Conservation (phyloP, 2,329 filamentous ascomycete species). For the Helminthosporium solani region DNA sequence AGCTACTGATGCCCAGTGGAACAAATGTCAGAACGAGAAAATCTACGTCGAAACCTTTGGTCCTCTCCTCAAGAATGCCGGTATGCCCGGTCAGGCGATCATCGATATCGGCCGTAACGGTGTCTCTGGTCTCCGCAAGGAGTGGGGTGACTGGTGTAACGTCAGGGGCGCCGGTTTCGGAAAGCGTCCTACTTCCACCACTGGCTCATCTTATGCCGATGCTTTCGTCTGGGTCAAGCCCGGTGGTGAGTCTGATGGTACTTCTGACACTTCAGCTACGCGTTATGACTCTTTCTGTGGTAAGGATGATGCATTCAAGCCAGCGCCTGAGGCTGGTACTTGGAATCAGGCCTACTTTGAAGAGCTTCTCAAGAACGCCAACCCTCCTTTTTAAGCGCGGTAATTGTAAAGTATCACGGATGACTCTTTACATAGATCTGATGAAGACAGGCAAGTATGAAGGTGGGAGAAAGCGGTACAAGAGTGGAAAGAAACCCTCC, state of each 20-base stretch:
- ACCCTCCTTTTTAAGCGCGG: slow-evolving; percentile 34
- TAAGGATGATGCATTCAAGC: slow-evolving; percentile 56
- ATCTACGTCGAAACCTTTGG: slow-evolving; percentile 54
- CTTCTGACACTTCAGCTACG: slow-evolving; percentile 43
- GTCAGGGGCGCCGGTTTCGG: slow-evolving; percentile 65
- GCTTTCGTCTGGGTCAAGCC: slow-evolving; percentile 73
- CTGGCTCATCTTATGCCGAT: slow-evolving; percentile 60
- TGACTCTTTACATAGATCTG: too few species aligned
- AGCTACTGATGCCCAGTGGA: slow-evolving; percentile 37
- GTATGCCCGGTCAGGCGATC: slow-evolving; percentile 58
- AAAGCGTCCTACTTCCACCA: slow-evolving; percentile 59
- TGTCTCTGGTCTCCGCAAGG: slow-evolving; percentile 47
- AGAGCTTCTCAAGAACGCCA: slow-evolving; percentile 41
- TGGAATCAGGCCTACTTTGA: slow-evolving; percentile 61
- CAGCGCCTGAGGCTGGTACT: slow-evolving; percentile 67
- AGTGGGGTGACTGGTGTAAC: slow-evolving; percentile 70
- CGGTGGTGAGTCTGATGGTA: slow-evolving; percentile 58
- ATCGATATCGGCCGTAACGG: slow-evolving; percentile 61
- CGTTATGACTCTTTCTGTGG: slow-evolving; percentile 61
- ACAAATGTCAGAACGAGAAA: slow-evolving; percentile 55
- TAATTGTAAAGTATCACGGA: too few species aligned
- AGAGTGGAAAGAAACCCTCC: slow-evolving; percentile 1
- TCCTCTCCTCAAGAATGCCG: slow-evolving; percentile 50
- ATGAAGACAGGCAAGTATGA: slow-evolving; percentile 9
- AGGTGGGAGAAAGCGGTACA: background rate